Percentiles rank a stretch among this genome's conserved stretches.
Conservation (phyloP, 768 basidiomycete genomes). For the Gymnopilus junonius region DNA sequence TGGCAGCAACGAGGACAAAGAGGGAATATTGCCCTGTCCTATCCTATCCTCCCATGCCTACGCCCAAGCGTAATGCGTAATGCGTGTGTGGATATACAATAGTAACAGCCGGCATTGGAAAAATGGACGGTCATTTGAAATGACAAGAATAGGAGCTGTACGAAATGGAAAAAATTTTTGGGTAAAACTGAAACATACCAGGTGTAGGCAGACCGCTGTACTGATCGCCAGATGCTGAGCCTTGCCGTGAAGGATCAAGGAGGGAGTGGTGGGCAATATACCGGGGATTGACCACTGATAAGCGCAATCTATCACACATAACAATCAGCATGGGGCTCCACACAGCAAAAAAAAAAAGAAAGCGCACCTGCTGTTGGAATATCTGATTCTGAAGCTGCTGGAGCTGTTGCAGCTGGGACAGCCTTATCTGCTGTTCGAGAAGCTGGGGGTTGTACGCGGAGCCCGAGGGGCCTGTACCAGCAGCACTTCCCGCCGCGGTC, state of each 20-base stretch:
- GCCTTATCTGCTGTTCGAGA: constrained; percentile 78
- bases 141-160: neutral
- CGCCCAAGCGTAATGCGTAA: too few species aligned
- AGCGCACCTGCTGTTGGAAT: constrained; percentile 84
- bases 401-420: constrained; percentile 76
- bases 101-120: too few species aligned
- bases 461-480: too few species aligned
- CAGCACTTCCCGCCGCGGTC: neutral
- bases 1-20: neutral
- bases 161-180: neutral
- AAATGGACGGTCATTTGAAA: too few species aligned
- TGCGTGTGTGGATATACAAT: too few species aligned
- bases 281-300: constrained; percentile 55
- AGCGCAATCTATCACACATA: constrained; percentile 59
- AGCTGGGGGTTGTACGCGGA: constrained; percentile 39
- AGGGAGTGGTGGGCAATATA: constrained; percentile 36
- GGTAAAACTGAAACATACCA: constrained; percentile 24
- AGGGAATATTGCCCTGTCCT: neutral
- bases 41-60: too few species aligned
- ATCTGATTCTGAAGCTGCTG: constrained; percentile 84
- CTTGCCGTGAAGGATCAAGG: constrained; percentile 22
- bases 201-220: constrained; percentile 38
- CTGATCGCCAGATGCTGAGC: constrained; percentile 45
- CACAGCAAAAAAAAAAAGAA: constrained; percentile 4
- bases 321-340: constrained; percentile 10